Evolutionary conservation across 257 asterid genomes (phyloP).

Genomic region (Scutellaria minor): DNA sequence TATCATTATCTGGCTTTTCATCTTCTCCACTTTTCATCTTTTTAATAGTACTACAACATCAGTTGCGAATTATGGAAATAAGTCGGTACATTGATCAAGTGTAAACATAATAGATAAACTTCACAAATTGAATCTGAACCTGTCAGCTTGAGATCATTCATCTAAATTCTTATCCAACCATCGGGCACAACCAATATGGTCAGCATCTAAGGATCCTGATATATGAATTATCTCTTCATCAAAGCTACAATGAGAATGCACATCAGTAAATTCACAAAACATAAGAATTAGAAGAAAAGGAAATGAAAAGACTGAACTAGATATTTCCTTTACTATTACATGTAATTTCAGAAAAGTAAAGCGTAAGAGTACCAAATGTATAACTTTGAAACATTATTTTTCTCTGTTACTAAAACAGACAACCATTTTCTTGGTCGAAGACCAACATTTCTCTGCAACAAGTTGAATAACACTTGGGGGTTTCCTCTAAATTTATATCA

Average conservation of each 20-base stretch:
- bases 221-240: slow-evolving; percentile 79
- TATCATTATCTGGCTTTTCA: slow-evolving; percentile 32
- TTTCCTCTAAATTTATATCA: not conserved
- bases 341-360: not conserved
- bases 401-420: not conserved
- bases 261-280: not conserved
- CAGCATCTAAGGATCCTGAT: slow-evolving; percentile 64
- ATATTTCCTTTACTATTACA: slow-evolving; percentile 2
- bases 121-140: slow-evolving; percentile 41
- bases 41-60: slow-evolving; percentile 50
- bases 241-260: slow-evolving; percentile 52
- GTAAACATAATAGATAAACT: not conserved
- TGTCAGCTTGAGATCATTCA: slow-evolving; percentile 60
- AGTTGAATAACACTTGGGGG: not conserved
- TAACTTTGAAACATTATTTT: not conserved
- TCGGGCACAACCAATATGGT: slow-evolving; percentile 61
- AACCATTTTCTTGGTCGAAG: not conserved
- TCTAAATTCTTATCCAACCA: slow-evolving; percentile 72
- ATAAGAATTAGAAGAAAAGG: not conserved
- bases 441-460: not conserved
- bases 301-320: slow-evolving; percentile 2
- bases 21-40: slow-evolving; percentile 39
- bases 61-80: slow-evolving; percentile 1
- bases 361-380: not conserved
- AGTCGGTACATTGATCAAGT: not conserved